Evolutionary conservation across 345 rosid species (phyloP).

Genomic region (Crucihimalaya himalaica): DNA sequence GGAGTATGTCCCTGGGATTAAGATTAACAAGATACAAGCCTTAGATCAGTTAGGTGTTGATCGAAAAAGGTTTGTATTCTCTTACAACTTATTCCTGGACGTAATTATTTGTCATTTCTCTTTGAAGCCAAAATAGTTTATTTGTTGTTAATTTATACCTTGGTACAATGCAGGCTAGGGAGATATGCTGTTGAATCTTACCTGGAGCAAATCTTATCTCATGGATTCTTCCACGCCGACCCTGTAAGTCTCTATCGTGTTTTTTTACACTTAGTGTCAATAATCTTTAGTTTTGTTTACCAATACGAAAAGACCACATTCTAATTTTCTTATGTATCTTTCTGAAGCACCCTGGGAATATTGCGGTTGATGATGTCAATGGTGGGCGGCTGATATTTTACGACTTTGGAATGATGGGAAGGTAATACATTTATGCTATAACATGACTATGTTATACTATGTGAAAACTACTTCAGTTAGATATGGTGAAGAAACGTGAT

Average conservation of each 20-base stretch:
- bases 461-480: not conserved
- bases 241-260: conserved; percentile 58
- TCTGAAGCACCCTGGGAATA: conserved; percentile 96
- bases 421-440: conserved; percentile 49
- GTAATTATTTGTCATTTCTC: not conserved
- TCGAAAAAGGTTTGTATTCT: conserved; percentile 67
- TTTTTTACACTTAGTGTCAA: not conserved
- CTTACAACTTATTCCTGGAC: not conserved
- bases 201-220: conserved; percentile 96
- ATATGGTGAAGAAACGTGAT: conserved; percentile 1
- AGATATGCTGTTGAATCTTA: conserved; percentile 98
- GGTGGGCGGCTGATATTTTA: conserved; percentile 97
- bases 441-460: not conserved
- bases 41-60: conserved; percentile 93
- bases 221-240: conserved; percentile 98
- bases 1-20: conserved; percentile 99
- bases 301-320: not conserved
- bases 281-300: not conserved
- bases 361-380: conserved; percentile 97
- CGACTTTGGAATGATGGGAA: conserved; percentile 99
- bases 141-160: conserved; percentile 11
- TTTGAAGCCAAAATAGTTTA: conserved; percentile 4
- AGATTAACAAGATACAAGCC: conserved; percentile 88
- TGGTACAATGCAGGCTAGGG: conserved; percentile 62
- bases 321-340: conserved; percentile 6